phyloP scores from a whole-genome alignment of 2,329 filamentous ascomycete genomes.

The Xylariaceae sp. region DNA sequence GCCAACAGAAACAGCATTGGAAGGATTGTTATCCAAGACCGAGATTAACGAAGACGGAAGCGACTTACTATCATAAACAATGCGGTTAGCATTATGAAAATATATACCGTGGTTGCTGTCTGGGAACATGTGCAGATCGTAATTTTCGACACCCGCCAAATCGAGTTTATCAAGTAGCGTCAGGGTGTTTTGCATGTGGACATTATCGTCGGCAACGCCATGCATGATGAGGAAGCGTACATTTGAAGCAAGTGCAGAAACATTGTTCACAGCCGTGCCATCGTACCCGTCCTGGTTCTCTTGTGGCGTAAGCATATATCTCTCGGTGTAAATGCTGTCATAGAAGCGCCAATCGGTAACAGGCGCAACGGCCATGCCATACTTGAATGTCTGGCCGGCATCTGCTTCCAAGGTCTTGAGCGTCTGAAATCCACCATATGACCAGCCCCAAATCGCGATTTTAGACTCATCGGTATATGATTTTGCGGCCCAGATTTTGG shows the following conservation, averaged over 20 bases:
- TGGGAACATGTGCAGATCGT: slow-evolving; percentile 94
- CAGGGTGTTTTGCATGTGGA: slow-evolving; percentile 93
- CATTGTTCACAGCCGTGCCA: slow-evolving; percentile 69
- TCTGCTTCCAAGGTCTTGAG: slow-evolving; percentile 93
- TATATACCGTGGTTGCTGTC: slow-evolving; percentile 94
- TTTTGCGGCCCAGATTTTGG: slow-evolving; percentile 76
- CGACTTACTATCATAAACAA: slow-evolving; percentile 87
- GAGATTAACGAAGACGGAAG: too few relatives aligned
- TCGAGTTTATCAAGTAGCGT: slow-evolving; percentile 84
- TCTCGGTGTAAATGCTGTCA: slow-evolving; percentile 88
- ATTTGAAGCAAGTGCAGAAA: slow-evolving; percentile 66
- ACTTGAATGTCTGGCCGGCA: slow-evolving; percentile 83
- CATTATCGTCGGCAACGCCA: slow-evolving; percentile 93
- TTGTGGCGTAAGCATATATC: slow-evolving; percentile 95
- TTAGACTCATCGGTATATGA: slow-evolving; percentile 76
- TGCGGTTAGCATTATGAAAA: slow-evolving; percentile 86
- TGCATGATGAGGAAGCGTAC: slow-evolving; percentile 95
- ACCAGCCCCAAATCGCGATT: slow-evolving; percentile 98
- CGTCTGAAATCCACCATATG: slow-evolving; percentile 91
- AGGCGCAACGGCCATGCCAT: slow-evolving; percentile 96
- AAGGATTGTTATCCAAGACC: too few relatives aligned
- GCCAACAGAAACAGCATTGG: too few relatives aligned
- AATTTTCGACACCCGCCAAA: slow-evolving; percentile 78
- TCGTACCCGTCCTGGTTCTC: slow-evolving; percentile 76
- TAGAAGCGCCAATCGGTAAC: slow-evolving; percentile 99